Percentiles rank a stretch among this genome's conserved stretches.
These are phyloP conservation scores for Groenewaldozyma tartarivorans DNA, from an alignment of 805 yeast species.

Conservation along the genomic window DNA sequence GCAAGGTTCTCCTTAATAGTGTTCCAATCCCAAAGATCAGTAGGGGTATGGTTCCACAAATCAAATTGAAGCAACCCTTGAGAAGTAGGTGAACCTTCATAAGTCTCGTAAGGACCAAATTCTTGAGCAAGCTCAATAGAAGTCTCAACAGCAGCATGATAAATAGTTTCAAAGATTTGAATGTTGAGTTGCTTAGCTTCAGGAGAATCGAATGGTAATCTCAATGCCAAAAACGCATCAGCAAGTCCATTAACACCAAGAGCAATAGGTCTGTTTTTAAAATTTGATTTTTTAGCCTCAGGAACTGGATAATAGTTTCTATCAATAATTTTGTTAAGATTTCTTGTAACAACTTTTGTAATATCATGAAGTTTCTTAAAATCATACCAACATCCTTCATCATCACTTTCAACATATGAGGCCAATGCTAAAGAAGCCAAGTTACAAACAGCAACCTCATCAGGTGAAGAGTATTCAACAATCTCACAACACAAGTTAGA, in stretches of 20 bases:
- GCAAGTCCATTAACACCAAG: conserved; percentile 94
- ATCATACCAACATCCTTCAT: conserved; percentile 43
- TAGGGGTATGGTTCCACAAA: conserved; percentile 67
- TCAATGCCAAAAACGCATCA: conserved; percentile 64
- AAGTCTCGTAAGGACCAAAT: conserved; percentile 63
- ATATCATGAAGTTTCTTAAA: conserved; percentile 63
- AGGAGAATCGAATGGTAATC: conserved; percentile 71
- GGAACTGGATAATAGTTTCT: conserved; percentile 71
- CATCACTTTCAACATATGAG: conserved; percentile 45
- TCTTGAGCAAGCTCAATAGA: conserved; percentile 66
- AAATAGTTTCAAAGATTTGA: conserved; percentile 86
- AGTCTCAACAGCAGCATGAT: conserved; percentile 81
- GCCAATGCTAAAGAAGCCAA: conserved; percentile 89
- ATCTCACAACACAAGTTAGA: conserved; percentile 90
- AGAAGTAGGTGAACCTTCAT: conserved; percentile 77
- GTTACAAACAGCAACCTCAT: conserved; percentile 90
- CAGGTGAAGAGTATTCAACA: conserved; percentile 75
- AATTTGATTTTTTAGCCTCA: conserved; percentile 59
- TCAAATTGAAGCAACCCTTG: conserved; percentile 76
- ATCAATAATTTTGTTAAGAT: conserved; percentile 75
- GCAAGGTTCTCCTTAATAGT: conserved; percentile 44
- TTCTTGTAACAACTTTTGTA: conserved; percentile 62
- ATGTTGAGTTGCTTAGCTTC: conserved; percentile 64
- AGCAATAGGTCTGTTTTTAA: conserved; percentile 80
- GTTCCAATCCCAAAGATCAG: conserved; percentile 77